These are phyloP conservation scores for Auricularia cornea DNA, from an alignment of 768 basidiomycete genomes.

Conservation along the genomic window DNA sequence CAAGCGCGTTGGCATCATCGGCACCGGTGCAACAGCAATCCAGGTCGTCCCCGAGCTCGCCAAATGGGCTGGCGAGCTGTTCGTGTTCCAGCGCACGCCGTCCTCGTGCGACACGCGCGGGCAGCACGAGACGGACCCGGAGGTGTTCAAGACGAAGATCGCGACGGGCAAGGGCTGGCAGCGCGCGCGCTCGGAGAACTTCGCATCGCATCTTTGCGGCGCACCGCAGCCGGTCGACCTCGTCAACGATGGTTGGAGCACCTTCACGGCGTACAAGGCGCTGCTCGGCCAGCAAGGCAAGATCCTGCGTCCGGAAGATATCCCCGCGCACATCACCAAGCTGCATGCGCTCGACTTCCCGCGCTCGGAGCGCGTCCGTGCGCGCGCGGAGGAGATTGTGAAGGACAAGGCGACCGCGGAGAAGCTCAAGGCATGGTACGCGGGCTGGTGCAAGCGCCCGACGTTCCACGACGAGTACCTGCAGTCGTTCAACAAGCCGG, in stretches of 20 bases:
- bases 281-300: neutral
- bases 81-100: constrained; percentile 8
- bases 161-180: neutral
- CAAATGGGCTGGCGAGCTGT: neutral
- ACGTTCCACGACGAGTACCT: constrained; percentile 4
- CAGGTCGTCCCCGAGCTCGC: constrained; percentile 5
- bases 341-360: neutral
- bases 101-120: neutral
- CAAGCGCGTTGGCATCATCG: constrained; percentile 3
- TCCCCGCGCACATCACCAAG: neutral
- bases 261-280: neutral
- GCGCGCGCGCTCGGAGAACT: neutral
- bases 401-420: neutral
- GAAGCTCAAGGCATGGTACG: neutral
- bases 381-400: neutral
- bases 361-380: neutral
- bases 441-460: constrained; percentile 4
- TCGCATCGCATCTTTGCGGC: neutral
- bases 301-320: neutral
- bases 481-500: neutral
- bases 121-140: neutral
- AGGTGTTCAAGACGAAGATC: neutral
- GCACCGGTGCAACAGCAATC: constrained; percentile 1
- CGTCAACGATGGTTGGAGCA: neutral
- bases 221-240: neutral